Evolutionary conservation across 2,329 filamentous ascomycete species (phyloP).

Genomic region (Epichloe gansuensis): DNA sequence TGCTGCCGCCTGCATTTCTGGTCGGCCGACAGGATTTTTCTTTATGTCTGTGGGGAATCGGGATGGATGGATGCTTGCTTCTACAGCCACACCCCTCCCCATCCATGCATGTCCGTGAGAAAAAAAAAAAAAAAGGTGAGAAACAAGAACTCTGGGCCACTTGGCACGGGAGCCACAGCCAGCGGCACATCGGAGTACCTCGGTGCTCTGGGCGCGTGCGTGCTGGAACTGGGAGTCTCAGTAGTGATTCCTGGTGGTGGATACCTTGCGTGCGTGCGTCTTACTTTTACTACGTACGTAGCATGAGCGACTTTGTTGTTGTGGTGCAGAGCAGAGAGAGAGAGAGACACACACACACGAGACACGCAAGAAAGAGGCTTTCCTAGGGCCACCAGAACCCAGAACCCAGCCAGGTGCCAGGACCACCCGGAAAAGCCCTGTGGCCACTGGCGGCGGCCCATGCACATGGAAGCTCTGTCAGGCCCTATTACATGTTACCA

Average conservation of each 20-base stretch:
- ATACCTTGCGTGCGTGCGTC: no score
- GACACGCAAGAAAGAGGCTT: neutral
- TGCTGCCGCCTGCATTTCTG: neutral
- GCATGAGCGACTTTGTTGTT: constrained; percentile 6
- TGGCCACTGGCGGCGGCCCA: neutral
- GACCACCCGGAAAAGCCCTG: neutral
- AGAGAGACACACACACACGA: neutral
- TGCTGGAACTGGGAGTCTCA: neutral
- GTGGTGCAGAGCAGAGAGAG: neutral
- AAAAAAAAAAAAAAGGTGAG: neutral
- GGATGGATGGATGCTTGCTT: neutral
- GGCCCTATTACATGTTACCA: no score
- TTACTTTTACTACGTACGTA: neutral
- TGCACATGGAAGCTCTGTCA: neutral
- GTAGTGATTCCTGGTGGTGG: neutral
- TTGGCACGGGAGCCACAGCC: neutral
- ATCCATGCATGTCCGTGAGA: neutral
- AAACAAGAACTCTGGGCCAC: neutral
- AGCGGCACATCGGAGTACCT: constrained; percentile 2
- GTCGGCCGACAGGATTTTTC: neutral
- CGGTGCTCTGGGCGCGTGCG: neutral
- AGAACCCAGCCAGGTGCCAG: neutral
- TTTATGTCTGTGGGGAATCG: neutral
- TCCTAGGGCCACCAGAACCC: neutral
- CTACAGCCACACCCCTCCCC: neutral